These are phyloP conservation scores for Cladosporium sp. DNA, from an alignment of 2,329 filamentous ascomycete species.

Conservation along the genomic window DNA sequence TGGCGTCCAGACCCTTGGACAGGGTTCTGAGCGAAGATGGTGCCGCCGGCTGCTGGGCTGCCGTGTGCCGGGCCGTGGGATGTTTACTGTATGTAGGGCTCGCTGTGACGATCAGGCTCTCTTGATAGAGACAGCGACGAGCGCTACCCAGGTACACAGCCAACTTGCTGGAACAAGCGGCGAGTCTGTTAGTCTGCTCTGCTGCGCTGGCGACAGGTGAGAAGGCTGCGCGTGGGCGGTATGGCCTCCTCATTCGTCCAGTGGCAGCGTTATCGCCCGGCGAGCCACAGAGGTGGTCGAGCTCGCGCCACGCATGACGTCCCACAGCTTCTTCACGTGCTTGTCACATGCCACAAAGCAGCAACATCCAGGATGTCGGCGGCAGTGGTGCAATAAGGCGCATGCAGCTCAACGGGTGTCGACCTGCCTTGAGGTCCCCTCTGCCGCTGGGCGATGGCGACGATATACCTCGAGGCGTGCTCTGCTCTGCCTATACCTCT, in stretches of 20 bases:
- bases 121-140: background rate
- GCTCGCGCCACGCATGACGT: conserved; percentile 4
- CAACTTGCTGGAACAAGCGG: background rate
- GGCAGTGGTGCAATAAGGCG: conserved; percentile 7
- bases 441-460: background rate
- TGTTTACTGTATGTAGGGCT: background rate
- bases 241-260: background rate
- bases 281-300: background rate
- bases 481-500: background rate
- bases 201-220: background rate
- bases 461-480: conserved; percentile 3
- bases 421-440: background rate
- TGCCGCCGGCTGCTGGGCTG: conserved; percentile 7
- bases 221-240: background rate
- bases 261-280: background rate
- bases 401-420: conserved; percentile 21
- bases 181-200: background rate
- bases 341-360: conserved; percentile 4
- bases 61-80: conserved; percentile 16
- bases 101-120: background rate
- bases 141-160: background rate
- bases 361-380: conserved; percentile 4
- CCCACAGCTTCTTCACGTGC: background rate
- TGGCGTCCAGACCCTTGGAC: background rate
- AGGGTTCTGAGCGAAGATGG: background rate